These are phyloP conservation scores for Trametes coccinea DNA, from an alignment of 768 basidiomycete species.

Conservation along the genomic window DNA sequence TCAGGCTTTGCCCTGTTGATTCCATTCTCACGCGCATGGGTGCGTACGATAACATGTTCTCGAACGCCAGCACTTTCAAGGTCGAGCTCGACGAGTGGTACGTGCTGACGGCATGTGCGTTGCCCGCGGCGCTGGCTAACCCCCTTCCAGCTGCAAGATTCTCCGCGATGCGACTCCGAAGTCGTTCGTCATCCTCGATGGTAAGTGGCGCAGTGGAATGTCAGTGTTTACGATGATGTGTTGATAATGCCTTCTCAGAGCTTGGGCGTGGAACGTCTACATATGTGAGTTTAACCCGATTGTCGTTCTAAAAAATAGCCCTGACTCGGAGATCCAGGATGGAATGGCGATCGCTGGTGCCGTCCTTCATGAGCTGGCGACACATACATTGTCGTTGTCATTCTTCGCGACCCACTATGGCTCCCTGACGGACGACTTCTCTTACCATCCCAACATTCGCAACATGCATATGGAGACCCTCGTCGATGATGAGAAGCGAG, in stretches of 20 bases:
- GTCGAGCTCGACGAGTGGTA: constrained; percentile 98
- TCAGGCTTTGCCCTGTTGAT: constrained; percentile 85
- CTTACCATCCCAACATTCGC: constrained; percentile 88
- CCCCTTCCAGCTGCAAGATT: constrained; percentile 77
- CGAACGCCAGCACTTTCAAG: constrained; percentile 94
- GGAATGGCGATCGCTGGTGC: constrained; percentile 99
- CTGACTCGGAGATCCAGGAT: constrained; percentile 51
- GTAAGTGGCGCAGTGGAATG: constrained; percentile 41
- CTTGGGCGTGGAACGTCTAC: constrained; percentile 96
- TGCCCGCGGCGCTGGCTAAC: not conserved
- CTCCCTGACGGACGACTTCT: constrained; percentile 91
- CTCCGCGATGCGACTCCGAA: constrained; percentile 91
- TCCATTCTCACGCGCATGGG: constrained; percentile 96
- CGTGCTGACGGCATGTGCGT: not conserved
- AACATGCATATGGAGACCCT: constrained; percentile 96
- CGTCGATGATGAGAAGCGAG: constrained; percentile 89
- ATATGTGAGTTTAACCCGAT: constrained; percentile 51
- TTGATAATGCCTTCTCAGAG: constrained; percentile 47
- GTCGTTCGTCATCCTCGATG: constrained; percentile 93
- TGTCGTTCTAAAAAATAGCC: not conserved
- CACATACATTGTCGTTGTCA: constrained; percentile 84
- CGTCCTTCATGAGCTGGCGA: constrained; percentile 92
- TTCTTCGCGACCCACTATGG: constrained; percentile 99
- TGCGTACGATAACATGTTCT: constrained; percentile 97
- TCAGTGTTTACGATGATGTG: too few species aligned